Evolutionary conservation across 129 eudicot species (phyloP).

Genomic region (Tagetes patula): DNA sequence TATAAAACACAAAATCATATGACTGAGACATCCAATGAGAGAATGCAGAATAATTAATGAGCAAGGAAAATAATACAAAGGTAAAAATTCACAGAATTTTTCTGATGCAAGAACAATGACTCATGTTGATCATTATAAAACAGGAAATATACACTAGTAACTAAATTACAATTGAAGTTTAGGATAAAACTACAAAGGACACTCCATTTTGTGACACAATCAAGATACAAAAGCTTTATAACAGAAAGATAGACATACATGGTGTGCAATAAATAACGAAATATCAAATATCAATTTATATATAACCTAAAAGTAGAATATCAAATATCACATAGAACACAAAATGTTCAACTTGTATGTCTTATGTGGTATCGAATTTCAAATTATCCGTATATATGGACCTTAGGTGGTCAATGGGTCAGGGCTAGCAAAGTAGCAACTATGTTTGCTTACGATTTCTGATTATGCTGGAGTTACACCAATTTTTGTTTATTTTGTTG

Average conservation of each 20-base stretch:
- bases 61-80: not conserved
- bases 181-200: not conserved
- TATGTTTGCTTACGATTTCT: too few relatives aligned
- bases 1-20: not conserved
- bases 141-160: not conserved
- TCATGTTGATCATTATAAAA: not conserved
- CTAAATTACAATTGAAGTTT: not conserved
- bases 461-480: too few relatives aligned
- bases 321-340: too few relatives aligned
- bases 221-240: not conserved
- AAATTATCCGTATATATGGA: too few relatives aligned
- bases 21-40: too few relatives aligned
- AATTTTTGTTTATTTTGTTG: too few relatives aligned
- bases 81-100: not conserved
- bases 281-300: too few relatives aligned
- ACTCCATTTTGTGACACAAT: not conserved
- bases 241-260: slow-evolving; percentile 2
- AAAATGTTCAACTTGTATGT: too few relatives aligned
- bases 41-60: not conserved
- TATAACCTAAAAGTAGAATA: too few relatives aligned
- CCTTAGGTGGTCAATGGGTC: too few relatives aligned
- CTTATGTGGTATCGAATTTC: too few relatives aligned
- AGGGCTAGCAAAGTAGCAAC: too few relatives aligned
- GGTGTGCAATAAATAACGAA: not conserved
- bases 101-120: not conserved